Base-by-base conservation (phyloP, 2,329 filamentous ascomycete genomes). In the Apiospora sp. region DNA sequence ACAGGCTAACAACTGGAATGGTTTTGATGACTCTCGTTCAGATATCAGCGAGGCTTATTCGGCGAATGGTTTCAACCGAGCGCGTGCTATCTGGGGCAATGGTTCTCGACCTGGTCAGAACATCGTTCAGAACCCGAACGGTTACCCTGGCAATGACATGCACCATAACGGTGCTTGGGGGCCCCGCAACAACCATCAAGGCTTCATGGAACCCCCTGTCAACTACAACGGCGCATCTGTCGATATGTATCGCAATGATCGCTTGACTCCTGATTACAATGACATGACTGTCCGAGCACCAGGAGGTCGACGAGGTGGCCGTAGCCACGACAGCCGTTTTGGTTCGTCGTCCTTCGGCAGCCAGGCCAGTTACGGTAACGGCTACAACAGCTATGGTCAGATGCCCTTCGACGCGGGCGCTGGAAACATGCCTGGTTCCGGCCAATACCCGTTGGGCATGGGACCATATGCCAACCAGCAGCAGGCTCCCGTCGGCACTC, bases 1-100 rank as follows among this genome's bases (percentile, higher is more conserved):
- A 19, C 82, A 82, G 24, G 87, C 87, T 67, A 85, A 80, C 74
- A 82, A 83, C 49, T 92, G 91, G 91, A 78, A 84, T 13, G 79
- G 81, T 14, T 82, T 82, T 61, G 90, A 92, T 27, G 90, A 92
- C 78, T 80, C 83, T 76, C 85, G 86, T 70, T 89, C 89, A 14
- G 89, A 92, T 72, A 85, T 86, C 46, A 88, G 87, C 77, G 90
- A 92, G 75, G 80, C 86, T 46, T 75, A 89, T 70, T 87, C 89
- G 22, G 78, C 84, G 30, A 85, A 85, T 51, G 84, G 85, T 5
- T 89, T 89, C 79, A 87, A 85, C 72, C 87, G 88, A 69, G 80
- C 86, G 72, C 86, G 88, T 58, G 86, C 85, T 69, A 89, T 91
- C 71, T 92, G 90, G 90, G 85, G 82, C 74, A 86, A 82, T 61